A percentile compares a stretch with the other conserved stretches of the same genome.
Conservation (phyloP, 2,329 filamentous ascomycete species). For the Aspergillus fijiensis region DNA sequence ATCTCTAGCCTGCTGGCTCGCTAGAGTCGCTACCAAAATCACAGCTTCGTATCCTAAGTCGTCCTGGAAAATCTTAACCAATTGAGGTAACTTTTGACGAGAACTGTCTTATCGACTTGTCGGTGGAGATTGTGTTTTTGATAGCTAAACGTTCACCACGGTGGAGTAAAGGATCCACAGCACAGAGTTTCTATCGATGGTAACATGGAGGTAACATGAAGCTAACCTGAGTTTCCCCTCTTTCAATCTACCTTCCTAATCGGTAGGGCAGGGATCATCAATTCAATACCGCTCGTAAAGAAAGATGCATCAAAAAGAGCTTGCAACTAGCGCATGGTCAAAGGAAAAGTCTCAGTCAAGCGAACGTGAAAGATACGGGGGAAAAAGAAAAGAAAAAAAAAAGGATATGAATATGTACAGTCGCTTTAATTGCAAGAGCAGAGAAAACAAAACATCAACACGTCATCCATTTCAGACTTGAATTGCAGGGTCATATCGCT, state of each 20-base stretch:
- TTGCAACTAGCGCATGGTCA: too few relatives aligned
- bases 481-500: neutral
- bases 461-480: neutral
- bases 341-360: too few relatives aligned
- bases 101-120: neutral
- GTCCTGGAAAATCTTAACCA: neutral
- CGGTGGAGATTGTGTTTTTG: neutral
- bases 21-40: neutral
- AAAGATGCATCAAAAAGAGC: too few relatives aligned
- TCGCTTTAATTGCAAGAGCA: constrained; percentile 1
- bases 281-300: too few relatives aligned
- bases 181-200: neutral
- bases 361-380: too few relatives aligned
- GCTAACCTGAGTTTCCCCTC: too few relatives aligned
- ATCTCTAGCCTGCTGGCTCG: neutral
- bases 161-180: neutral
- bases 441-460: neutral
- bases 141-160: neutral
- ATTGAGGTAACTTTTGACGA: constrained; percentile 1
- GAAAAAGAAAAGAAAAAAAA: too few relatives aligned
- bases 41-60: neutral
- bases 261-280: too few relatives aligned
- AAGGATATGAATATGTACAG: neutral
- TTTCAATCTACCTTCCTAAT: too few relatives aligned
- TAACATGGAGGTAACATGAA: neutral